Percentiles rank a stretch among this genome's conserved stretches.
Conservation (phyloP, 2,329 filamentous ascomycete genomes). For the Hirsutella thompsonii region DNA sequence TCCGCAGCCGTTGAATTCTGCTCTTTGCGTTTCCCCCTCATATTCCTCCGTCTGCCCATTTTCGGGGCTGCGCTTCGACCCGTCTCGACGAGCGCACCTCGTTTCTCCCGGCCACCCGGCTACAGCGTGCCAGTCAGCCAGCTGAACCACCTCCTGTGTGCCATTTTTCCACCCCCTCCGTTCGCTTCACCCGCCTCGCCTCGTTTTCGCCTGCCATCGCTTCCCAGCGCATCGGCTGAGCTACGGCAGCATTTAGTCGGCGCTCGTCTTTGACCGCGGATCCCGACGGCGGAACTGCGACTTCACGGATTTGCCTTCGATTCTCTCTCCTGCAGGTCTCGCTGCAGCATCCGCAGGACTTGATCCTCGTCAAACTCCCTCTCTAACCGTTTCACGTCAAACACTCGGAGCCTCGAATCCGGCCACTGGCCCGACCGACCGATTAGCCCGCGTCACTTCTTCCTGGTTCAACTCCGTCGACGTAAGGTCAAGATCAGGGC, state of each 20-base stretch:
- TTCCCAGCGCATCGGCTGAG: not conserved
- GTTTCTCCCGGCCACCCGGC: slow-evolving; percentile 1
- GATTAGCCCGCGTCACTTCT: not conserved
- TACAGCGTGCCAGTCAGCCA: not conserved
- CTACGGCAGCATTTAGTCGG: not conserved
- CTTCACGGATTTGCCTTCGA: too few species aligned
- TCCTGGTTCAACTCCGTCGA: not conserved
- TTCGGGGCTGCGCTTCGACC: slow-evolving; percentile 2
- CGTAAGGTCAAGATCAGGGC: not conserved
- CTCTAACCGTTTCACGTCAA: not conserved
- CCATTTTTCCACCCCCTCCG: not conserved
- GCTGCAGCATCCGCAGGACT: not conserved
- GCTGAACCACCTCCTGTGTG: not conserved
- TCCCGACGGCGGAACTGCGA: too few species aligned
- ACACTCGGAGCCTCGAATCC: not conserved
- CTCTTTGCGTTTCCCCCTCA: not conserved
- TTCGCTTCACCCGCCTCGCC: slow-evolving; percentile 1
- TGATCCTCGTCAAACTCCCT: not conserved
- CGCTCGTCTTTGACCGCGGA: not conserved
- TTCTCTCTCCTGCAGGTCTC: too few species aligned
- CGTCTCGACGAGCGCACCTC: slow-evolving; percentile 1
- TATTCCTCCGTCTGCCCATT: not conserved
- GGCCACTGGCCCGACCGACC: slow-evolving; percentile 1
- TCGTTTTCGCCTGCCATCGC: not conserved
- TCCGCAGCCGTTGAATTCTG: not conserved